Evolutionary conservation across 2,329 filamentous ascomycete species (phyloP).

Genomic region (Didymella keratinophila): DNA sequence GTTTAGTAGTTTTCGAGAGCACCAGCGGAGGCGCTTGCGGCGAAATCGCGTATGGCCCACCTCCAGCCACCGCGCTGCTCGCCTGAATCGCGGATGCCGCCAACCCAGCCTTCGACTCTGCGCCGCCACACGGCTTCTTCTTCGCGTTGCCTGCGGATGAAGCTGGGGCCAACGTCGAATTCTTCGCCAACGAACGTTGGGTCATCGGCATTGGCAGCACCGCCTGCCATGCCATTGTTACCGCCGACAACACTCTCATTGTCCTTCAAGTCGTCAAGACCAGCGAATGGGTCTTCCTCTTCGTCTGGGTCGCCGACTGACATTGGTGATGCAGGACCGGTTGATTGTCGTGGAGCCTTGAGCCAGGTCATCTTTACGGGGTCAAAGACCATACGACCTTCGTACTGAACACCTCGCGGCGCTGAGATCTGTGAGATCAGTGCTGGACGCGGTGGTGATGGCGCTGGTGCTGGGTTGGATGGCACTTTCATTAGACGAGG

Average conservation of each 20-base stretch:
- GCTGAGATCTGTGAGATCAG: slow-evolving; percentile 89
- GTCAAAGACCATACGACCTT: slow-evolving; percentile 98
- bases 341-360: slow-evolving; percentile 64
- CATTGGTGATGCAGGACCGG: slow-evolving; percentile 48
- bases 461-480: slow-evolving; percentile 56
- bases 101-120: slow-evolving; percentile 87
- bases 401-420: slow-evolving; percentile 85
- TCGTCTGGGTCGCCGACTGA: slow-evolving; percentile 74
- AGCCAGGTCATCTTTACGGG: slow-evolving; percentile 98
- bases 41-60: slow-evolving; percentile 71
- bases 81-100: slow-evolving; percentile 58
- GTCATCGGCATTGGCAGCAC: slow-evolving; percentile 37
- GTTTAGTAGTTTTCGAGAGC: slow-evolving; percentile 28
- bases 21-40: slow-evolving; percentile 39
- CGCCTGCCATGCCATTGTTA: slow-evolving; percentile 32
- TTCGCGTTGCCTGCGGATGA: slow-evolving; percentile 84
- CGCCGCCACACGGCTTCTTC: slow-evolving; percentile 92
- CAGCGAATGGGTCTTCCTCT: slow-evolving; percentile 92
- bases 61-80: slow-evolving; percentile 67
- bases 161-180: slow-evolving; percentile 96
- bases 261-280: slow-evolving; percentile 91
- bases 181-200: slow-evolving; percentile 79
- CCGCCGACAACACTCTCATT: slow-evolving; percentile 48
- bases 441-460: slow-evolving; percentile 67
- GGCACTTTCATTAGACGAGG: slow-evolving; percentile 43